Conservation (phyloP, 2,329 filamentous ascomycete genomes). For the Rhynchosporium graminicola region DNA sequence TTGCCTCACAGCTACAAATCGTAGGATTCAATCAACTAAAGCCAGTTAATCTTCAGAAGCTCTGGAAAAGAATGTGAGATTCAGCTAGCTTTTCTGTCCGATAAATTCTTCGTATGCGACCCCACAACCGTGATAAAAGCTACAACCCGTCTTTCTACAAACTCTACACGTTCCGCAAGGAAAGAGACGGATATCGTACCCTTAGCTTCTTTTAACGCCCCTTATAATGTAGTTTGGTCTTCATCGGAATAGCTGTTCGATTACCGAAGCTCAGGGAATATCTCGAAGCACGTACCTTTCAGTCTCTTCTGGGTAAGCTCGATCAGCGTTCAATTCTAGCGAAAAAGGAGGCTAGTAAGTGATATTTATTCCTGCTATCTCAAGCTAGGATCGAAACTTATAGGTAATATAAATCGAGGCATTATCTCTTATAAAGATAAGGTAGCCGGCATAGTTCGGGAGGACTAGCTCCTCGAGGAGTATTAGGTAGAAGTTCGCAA, state of each 20-base stretch:
- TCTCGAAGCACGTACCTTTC: background rate
- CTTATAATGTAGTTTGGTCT: background rate
- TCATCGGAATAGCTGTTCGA: background rate
- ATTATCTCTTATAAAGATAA: slow-evolving; percentile 32
- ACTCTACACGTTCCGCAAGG: background rate
- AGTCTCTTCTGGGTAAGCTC: background rate
- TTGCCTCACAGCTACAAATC: background rate
- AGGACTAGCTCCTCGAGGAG: slow-evolving; percentile 20
- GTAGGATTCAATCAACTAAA: background rate
- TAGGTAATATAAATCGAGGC: slow-evolving; percentile 26
- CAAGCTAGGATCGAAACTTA: slow-evolving; percentile 23
- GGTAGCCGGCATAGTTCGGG: slow-evolving; percentile 8
- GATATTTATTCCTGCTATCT: background rate
- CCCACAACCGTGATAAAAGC: background rate
- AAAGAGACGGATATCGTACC: background rate
- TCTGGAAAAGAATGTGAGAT: background rate
- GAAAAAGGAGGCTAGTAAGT: background rate
- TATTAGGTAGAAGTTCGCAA: slow-evolving; percentile 18
- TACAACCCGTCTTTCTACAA: background rate
- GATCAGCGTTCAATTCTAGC: background rate
- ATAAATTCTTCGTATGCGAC: background rate
- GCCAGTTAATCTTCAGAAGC: background rate
- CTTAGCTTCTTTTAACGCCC: background rate
- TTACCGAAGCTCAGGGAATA: background rate
- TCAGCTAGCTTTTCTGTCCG: background rate